Percentiles rank a stretch among this genome's conserved stretches.
Conservation (phyloP, 2,329 filamentous ascomycete genomes). For the Ascochyta clinopodiicola region DNA sequence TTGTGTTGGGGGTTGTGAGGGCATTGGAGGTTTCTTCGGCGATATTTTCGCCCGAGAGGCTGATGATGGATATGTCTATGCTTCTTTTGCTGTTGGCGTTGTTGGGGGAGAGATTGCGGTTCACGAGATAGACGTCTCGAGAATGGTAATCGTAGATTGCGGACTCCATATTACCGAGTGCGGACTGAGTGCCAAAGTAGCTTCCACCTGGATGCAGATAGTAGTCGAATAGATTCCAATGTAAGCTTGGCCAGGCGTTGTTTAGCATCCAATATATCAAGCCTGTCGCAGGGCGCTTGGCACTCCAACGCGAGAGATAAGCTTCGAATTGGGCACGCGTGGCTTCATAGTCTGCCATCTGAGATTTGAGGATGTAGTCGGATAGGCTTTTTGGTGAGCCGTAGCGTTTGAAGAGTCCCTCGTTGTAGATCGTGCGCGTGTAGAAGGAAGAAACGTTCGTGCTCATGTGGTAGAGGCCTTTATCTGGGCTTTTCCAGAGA, state of each 20-base stretch:
- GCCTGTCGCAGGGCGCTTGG: constrained; percentile 62
- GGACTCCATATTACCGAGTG: constrained; percentile 54
- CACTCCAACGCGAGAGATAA: constrained; percentile 60
- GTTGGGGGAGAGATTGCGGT: constrained; percentile 55
- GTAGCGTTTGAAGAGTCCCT: constrained; percentile 59
- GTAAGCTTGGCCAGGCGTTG: constrained; percentile 68
- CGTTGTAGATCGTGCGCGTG: constrained; percentile 64
- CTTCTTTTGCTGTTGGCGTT: constrained; percentile 47
- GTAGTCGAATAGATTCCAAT: constrained; percentile 71
- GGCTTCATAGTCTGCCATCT: constrained; percentile 70
- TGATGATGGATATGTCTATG: constrained; percentile 60
- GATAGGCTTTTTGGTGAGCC: constrained; percentile 60
- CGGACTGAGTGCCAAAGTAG: constrained; percentile 66
- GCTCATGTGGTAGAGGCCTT: constrained; percentile 66
- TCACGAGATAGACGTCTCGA: constrained; percentile 59
- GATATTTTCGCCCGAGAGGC: constrained; percentile 52
- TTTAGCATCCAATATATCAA: constrained; percentile 73
- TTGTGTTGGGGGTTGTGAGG: constrained; percentile 55
- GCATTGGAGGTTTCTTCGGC: not conserved
- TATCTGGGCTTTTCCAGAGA: constrained; percentile 63
- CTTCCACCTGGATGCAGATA: constrained; percentile 65
- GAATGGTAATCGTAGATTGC: constrained; percentile 62
- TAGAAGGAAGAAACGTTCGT: constrained; percentile 63
- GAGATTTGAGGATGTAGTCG: constrained; percentile 66
- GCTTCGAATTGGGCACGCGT: constrained; percentile 66